A percentile compares a stretch with the other conserved stretches of the same genome.
Evolutionary conservation across 2,329 filamentous ascomycete species (phyloP).

Genomic region (Pseudogymnoascus sp.): DNA sequence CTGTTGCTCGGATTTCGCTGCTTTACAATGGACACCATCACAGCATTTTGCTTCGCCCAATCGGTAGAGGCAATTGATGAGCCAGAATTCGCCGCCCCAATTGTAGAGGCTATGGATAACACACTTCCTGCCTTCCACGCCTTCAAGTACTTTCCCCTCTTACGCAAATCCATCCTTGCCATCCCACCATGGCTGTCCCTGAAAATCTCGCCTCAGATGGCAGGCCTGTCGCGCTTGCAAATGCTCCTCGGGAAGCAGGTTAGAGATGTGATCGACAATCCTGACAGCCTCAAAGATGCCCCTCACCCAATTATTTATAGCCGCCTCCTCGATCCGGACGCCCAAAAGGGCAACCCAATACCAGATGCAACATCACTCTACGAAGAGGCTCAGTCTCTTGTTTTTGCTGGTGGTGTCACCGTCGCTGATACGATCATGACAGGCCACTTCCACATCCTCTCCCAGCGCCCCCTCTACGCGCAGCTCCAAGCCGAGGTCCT

Average conservation of each 20-base stretch:
- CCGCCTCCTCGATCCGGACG: slow-evolving; percentile 24
- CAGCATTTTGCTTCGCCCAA: slow-evolving; percentile 33
- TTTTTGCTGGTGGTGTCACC: slow-evolving; percentile 38
- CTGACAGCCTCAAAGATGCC: slow-evolving; percentile 20
- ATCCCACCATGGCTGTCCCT: slow-evolving; percentile 17
- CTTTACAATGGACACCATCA: slow-evolving; percentile 29
- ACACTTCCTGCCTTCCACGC: slow-evolving; percentile 26
- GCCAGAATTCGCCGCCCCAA: slow-evolving; percentile 31
- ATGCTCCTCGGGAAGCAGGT: slow-evolving; percentile 20
- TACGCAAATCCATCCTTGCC: slow-evolving; percentile 14
- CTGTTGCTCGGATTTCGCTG: slow-evolving; percentile 26
- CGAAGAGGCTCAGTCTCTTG: slow-evolving; percentile 35
- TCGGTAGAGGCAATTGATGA: slow-evolving; percentile 30
- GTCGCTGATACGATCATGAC: slow-evolving; percentile 32
- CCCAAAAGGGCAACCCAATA: slow-evolving; percentile 20
- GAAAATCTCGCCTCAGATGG: slow-evolving; percentile 16
- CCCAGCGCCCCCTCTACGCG: slow-evolving; percentile 24
- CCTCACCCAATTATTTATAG: slow-evolving; percentile 28
- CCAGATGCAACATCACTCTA: slow-evolving; percentile 24
- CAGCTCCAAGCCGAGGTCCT: slow-evolving; percentile 31
- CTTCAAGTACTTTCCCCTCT: slow-evolving; percentile 30
- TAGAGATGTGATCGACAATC: slow-evolving; percentile 20
- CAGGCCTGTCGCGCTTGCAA: slow-evolving; percentile 16
- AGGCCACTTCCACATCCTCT: slow-evolving; percentile 32
- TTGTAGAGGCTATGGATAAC: slow-evolving; percentile 31